These are phyloP conservation scores for Elsinoe arachidis DNA, from an alignment of 2,329 filamentous ascomycete genomes.

Conservation along the genomic window DNA sequence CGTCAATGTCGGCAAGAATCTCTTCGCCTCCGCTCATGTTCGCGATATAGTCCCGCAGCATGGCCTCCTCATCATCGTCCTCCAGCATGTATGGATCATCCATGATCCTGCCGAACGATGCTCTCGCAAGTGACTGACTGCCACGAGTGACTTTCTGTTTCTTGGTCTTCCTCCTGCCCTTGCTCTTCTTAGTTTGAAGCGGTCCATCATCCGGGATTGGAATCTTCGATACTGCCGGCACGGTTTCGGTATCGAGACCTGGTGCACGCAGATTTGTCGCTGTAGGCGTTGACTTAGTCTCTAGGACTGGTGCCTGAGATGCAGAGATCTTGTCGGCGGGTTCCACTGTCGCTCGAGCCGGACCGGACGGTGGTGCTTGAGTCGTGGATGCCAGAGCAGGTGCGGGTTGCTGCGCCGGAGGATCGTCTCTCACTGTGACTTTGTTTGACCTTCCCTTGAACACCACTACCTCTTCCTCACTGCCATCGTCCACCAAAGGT, in stretches of 20 bases:
- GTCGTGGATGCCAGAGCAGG: too few species aligned
- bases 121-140: background rate
- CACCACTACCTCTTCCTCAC: constrained; percentile 65
- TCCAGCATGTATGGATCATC: constrained; percentile 13
- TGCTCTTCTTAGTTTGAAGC: constrained; percentile 16
- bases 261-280: background rate
- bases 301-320: background rate
- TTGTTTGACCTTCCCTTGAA: constrained; percentile 47
- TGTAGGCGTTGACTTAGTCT: background rate
- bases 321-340: background rate
- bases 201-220: background rate
- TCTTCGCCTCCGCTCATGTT: constrained; percentile 42
- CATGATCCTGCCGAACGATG: background rate
- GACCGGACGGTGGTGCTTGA: too few species aligned
- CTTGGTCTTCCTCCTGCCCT: constrained; percentile 14
- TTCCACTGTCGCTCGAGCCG: background rate
- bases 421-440: constrained; percentile 22
- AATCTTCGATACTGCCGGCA: background rate
- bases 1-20: constrained; percentile 18
- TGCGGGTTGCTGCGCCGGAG: constrained; percentile 12
- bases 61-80: constrained; percentile 43
- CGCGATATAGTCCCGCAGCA: constrained; percentile 61
- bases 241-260: background rate
- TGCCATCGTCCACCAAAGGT: constrained; percentile 24
- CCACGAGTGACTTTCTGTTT: constrained; percentile 22